Base-by-base conservation (phyloP, 2,329 filamentous ascomycete species). In the Arthroderma sp. region DNA sequence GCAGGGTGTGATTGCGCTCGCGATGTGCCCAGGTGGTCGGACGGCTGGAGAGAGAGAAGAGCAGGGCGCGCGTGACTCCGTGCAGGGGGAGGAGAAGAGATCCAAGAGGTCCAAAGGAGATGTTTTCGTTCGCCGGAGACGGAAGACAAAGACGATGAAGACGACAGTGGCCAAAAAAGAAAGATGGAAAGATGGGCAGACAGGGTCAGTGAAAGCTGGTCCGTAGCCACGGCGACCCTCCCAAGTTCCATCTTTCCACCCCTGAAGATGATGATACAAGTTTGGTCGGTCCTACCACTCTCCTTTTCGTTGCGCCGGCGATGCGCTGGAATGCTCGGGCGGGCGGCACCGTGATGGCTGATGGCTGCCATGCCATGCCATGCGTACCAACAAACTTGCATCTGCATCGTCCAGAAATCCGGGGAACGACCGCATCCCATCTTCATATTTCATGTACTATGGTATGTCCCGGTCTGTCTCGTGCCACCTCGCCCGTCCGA, bases 401-500 rank as follows among this genome's bases (percentile, higher is more conserved):
- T 17, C 19, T 15, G 17, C 21, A 9, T 25, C 35, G 35, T 13
- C 21, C 25, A 51, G 25, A 51, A n/a, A 51, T 51, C 44, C 25
- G 44, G 44, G 44, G 44, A 51, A 51, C 44, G 19, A 19, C 5
- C 44, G 13, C 25, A n/a, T 25, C 44, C 25, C 39, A 43, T 43
- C 39, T 21, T n/a, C 17, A 19, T 11, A 13, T 19, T 15, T 11
- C 41, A 44, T 44, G 41, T 19, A 44, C 28, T 3, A 8, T n/a
- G 11, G 17, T 23, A 44, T 23, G 41, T 31, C 28, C n/a, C 28
- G 28, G 28, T 31, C 28, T 31, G 44, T 25, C 44, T 51, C 44
- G 44, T 51, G 44, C 44, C 44, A 51, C 44, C 41, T 44, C 41
- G 41, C 17, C 41, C 21, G 41, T 44, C 41, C 44, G 44, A 51